Evolutionary conservation across 2,329 filamentous ascomycete genomes (phyloP).

Genomic region (Cephalotrichum gorgonifer): DNA sequence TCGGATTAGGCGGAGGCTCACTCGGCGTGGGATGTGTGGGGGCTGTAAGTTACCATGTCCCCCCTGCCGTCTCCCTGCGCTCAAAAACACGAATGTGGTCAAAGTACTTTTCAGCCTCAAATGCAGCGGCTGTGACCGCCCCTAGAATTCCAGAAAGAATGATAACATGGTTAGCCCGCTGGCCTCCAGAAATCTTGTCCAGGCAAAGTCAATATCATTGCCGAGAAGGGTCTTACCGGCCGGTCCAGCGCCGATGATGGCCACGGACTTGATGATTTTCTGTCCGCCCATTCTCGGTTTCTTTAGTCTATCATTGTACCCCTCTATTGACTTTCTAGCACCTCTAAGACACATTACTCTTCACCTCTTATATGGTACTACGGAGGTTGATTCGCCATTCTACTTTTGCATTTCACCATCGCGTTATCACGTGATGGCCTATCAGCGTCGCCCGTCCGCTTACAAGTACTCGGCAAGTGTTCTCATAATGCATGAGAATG

Average conservation of each 20-base stretch:
- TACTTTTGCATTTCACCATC: not conserved
- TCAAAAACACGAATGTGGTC: slow-evolving; percentile 31
- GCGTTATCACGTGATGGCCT: not conserved
- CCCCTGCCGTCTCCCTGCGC: slow-evolving; percentile 28
- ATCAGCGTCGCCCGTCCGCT: no score
- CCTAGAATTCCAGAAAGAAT: slow-evolving; percentile 18
- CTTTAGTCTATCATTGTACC: not conserved
- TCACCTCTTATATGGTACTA: not conserved
- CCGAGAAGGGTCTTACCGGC: slow-evolving; percentile 22
- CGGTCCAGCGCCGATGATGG: slow-evolving; percentile 31
- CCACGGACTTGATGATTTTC: slow-evolving; percentile 24
- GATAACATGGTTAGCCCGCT: not conserved
- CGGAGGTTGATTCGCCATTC: not conserved
- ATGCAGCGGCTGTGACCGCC: slow-evolving; percentile 33
- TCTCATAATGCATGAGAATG: no score
- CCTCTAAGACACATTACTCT: not conserved
- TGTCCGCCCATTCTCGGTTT: not conserved
- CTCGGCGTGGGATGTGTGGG: not conserved
- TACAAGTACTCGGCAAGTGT: no score
- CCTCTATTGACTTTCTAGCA: not conserved
- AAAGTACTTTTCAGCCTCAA: slow-evolving; percentile 33
- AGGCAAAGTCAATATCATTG: slow-evolving; percentile 2
- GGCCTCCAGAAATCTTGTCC: not conserved
- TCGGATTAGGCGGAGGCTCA: not conserved
- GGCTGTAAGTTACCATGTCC: slow-evolving; percentile 27